phyloP scores from a whole-genome alignment of 305 asterid genomes.

The Solanum hybrid region DNA sequence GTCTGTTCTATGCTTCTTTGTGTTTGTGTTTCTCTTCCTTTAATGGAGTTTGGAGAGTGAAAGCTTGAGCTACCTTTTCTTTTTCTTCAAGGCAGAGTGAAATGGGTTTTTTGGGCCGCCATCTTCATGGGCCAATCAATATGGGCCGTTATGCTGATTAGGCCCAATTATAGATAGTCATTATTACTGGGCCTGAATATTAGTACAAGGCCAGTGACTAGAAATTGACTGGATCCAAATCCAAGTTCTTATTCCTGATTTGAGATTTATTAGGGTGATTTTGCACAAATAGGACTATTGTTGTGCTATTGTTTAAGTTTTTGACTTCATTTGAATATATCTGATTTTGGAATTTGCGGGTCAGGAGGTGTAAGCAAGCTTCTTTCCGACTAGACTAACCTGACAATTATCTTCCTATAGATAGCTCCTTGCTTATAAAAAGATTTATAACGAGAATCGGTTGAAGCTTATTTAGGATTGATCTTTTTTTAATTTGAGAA shows the following conservation, averaged over 20 bases:
- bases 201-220: neutral
- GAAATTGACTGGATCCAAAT: neutral
- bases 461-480: neutral
- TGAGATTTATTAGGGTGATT: neutral
- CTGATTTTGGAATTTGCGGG: neutral
- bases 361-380: neutral
- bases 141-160: neutral
- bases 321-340: neutral
- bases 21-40: neutral
- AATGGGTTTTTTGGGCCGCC: neutral
- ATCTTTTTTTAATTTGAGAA: neutral
- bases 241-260: neutral
- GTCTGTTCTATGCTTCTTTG: neutral
- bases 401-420: neutral
- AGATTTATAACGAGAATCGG: neutral
- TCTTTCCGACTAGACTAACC: neutral
- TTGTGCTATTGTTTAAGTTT: neutral
- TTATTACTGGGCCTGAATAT: neutral
- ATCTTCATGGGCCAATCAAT: neutral
- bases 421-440: neutral
- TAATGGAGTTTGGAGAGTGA: neutral
- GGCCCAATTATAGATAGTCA: neutral
- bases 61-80: slow-evolving; percentile 22
- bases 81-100: slow-evolving; percentile 46
- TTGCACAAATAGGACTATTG: neutral